Conservation (phyloP, 768 basidiomycete genomes). For the Chalciporus sphaerocephalus region DNA sequence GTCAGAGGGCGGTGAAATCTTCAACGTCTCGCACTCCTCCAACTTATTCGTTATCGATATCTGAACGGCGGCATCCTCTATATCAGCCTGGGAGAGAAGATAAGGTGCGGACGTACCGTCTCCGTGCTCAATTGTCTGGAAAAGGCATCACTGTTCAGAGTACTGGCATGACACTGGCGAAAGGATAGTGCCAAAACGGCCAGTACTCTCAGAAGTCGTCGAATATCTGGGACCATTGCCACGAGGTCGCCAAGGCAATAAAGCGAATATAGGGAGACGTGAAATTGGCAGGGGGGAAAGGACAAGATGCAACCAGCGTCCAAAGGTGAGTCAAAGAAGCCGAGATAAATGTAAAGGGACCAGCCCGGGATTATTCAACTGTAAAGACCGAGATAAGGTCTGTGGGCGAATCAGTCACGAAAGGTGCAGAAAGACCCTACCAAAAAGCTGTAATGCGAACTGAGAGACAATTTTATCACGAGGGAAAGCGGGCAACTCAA, state of each 20-base stretch:
- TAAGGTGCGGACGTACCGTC: conserved; percentile 5
- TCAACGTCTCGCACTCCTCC: conserved; percentile 16
- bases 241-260: conserved; percentile 2
- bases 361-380: too few relatives aligned
- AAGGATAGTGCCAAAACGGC: conserved; percentile 1
- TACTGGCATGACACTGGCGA: conserved; percentile 1
- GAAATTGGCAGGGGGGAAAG: background rate
- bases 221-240: conserved; percentile 12
- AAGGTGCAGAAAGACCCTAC: too few relatives aligned
- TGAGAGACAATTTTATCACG: too few relatives aligned
- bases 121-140: conserved; percentile 1
- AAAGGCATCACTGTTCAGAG: conserved; percentile 1
- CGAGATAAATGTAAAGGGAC: too few relatives aligned
- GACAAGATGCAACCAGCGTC: background rate
- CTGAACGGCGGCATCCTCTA: background rate
- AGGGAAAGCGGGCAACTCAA: too few relatives aligned
- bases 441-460: too few relatives aligned
- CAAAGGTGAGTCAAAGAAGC: too few relatives aligned
- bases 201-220: conserved; percentile 1
- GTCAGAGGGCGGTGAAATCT: conserved; percentile 3
- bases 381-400: too few relatives aligned
- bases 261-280: background rate
- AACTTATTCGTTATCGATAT: background rate
- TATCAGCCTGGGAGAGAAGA: background rate
- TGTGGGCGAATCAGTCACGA: too few relatives aligned